Conservation (phyloP, 2,329 filamentous ascomycete genomes). For the Phyllosticta paracitricarpa region DNA sequence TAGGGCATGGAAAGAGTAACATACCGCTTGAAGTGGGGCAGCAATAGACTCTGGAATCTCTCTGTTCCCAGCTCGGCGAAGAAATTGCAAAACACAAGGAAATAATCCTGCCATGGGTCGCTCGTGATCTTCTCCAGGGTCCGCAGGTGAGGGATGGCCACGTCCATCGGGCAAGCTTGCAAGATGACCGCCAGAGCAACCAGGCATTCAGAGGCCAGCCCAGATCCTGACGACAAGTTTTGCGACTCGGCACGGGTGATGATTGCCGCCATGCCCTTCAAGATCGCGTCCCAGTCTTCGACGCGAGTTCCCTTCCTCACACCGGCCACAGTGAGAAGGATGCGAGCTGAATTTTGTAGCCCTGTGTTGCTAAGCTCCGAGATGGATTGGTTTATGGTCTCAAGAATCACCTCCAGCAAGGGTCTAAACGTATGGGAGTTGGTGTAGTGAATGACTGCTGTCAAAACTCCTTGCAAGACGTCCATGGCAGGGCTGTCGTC, state of each 20-base stretch:
- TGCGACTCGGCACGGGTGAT: constrained; percentile 17
- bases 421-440: constrained; percentile 62
- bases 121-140: constrained; percentile 55
- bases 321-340: constrained; percentile 61
- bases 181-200: constrained; percentile 53
- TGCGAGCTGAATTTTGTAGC: constrained; percentile 22
- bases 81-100: constrained; percentile 76
- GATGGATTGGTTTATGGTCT: neutral
- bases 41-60: constrained; percentile 68
- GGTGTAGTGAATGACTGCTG: constrained; percentile 74
- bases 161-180: constrained; percentile 68
- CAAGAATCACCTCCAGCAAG: constrained; percentile 50
- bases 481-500: constrained; percentile 45
- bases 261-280: constrained; percentile 34
- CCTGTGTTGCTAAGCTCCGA: constrained; percentile 5
- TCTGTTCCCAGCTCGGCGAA: constrained; percentile 63
- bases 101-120: constrained; percentile 58
- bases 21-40: constrained; percentile 71
- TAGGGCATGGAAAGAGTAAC: neutral
- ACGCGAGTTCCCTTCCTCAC: constrained; percentile 76
- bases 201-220: constrained; percentile 25
- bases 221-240: constrained; percentile 4
- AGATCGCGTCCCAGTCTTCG: constrained; percentile 56
- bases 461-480: constrained; percentile 65
- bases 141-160: constrained; percentile 60